phyloP scores from a whole-genome alignment of 768 basidiomycete genomes.

The Mycena galopus region DNA sequence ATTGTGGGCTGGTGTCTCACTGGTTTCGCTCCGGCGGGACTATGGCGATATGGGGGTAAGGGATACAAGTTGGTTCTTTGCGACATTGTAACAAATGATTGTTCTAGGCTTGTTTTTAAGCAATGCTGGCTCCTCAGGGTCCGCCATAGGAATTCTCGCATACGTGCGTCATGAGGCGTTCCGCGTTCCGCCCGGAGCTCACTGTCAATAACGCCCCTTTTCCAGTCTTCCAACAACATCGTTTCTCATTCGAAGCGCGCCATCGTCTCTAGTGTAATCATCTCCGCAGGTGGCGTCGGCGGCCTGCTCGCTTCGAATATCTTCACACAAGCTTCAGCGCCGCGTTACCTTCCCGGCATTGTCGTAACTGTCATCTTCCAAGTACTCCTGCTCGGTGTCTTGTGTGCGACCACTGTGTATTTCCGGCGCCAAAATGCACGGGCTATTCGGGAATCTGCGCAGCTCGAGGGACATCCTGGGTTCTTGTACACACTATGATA shows the following conservation, averaged over 20 bases:
- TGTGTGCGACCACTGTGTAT: conserved; percentile 54
- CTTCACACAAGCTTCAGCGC: conserved; percentile 61
- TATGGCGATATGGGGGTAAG: conserved; percentile 59
- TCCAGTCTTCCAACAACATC: conserved; percentile 63
- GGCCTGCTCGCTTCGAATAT: conserved; percentile 62
- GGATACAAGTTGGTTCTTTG: conserved; percentile 3
- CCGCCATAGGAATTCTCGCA: conserved; percentile 62
- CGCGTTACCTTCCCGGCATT: conserved; percentile 61
- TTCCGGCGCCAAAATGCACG: conserved; percentile 54
- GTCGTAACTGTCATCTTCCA: conserved; percentile 61
- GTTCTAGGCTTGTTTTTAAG: conserved; percentile 58
- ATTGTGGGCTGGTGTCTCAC: conserved; percentile 58
- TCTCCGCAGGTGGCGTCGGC: conserved; percentile 63
- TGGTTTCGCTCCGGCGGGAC: conserved; percentile 51
- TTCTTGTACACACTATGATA: conserved; percentile 58
- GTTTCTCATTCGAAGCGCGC: conserved; percentile 64
- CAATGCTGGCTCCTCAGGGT: conserved; percentile 60
- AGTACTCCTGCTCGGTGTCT: conserved; percentile 53
- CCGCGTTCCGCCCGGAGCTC: not conserved
- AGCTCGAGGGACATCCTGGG: conserved; percentile 50
- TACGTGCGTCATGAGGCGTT: conserved; percentile 52
- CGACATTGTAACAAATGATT: not conserved
- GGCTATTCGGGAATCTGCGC: conserved; percentile 41
- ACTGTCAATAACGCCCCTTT: not conserved
- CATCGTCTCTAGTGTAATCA: conserved; percentile 59